These are phyloP conservation scores for Dendrobium catenatum DNA, from an alignment of 106 monocot genomes.

Conservation along the genomic window DNA sequence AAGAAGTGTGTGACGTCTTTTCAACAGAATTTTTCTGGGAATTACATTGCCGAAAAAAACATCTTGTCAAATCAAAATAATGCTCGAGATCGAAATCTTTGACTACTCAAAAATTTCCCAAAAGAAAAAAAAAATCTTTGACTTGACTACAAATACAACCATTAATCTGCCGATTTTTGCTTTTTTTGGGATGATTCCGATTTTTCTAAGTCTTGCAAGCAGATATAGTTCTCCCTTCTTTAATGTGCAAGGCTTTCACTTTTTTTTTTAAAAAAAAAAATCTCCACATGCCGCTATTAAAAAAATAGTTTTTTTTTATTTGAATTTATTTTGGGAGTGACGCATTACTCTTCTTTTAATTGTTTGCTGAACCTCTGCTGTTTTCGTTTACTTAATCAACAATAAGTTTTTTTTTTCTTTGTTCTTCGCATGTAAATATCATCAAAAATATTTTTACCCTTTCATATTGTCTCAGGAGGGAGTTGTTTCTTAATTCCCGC, in stretches of 20 bases:
- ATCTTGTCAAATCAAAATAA: neutral
- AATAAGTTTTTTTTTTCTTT: neutral
- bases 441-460: neutral
- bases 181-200: neutral
- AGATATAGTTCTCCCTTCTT: neutral
- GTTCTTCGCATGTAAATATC: neutral
- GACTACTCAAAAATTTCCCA: neutral
- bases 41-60: neutral
- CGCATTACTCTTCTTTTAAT: neutral
- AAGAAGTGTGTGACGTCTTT: neutral
- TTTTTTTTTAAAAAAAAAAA: neutral
- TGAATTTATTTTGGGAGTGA: too few species aligned
- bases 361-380: neutral
- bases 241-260: neutral
- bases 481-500: neutral
- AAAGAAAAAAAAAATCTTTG: too few species aligned
- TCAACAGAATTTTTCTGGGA: neutral
- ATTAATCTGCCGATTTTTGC: neutral
- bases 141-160: neutral
- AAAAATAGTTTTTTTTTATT: too few species aligned
- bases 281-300: too few species aligned
- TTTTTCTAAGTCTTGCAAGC: neutral
- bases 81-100: neutral
- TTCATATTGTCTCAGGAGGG: neutral
- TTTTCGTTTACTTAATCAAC: neutral